A percentile compares a stretch with the other conserved stretches of the same genome.
Evolutionary conservation across 2,329 filamentous ascomycete species (phyloP).

Genomic region (Arachnomyces sp.): DNA sequence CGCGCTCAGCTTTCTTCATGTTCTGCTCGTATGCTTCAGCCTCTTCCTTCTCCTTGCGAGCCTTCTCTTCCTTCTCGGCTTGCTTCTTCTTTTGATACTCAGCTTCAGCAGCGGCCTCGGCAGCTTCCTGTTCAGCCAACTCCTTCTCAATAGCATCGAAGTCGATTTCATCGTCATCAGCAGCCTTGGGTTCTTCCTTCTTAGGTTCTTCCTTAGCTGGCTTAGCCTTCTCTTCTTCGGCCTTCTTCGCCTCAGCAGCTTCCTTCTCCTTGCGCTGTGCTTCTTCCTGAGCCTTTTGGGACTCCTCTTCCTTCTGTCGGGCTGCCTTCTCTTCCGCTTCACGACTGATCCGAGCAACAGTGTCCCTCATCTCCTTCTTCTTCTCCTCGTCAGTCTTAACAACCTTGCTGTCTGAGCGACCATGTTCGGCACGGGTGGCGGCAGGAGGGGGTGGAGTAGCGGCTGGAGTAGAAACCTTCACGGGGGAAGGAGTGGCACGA

Average conservation of each 20-base stretch:
- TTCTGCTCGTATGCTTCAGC: conserved; percentile 36
- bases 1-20: conserved; percentile 41
- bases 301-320: conserved; percentile 31
- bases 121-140: conserved; percentile 39
- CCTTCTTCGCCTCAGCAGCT: conserved; percentile 21
- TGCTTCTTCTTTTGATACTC: conserved; percentile 63
- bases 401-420: conserved; percentile 60
- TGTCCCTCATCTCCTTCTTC: conserved; percentile 62
- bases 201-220: conserved; percentile 19
- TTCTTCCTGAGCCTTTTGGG: conserved; percentile 11
- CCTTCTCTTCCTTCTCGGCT: conserved; percentile 55
- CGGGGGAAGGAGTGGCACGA: conserved; percentile 49
- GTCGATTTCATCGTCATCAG: conserved; percentile 36
- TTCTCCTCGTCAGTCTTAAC: conserved; percentile 73
- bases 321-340: conserved; percentile 22
- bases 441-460: conserved; percentile 74
- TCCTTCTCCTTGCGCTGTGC: conserved; percentile 28
- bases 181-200: conserved; percentile 20
- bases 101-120: conserved; percentile 37
- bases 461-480: conserved; percentile 54
- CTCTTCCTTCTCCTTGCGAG: conserved; percentile 39
- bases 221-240: conserved; percentile 14
- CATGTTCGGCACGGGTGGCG: conserved; percentile 57
- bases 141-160: conserved; percentile 40
- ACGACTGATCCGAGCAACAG: conserved; percentile 40